Conservation (phyloP, 805 yeast genomes). For the Cyberlindnera nakhonratchasimensis region DNA sequence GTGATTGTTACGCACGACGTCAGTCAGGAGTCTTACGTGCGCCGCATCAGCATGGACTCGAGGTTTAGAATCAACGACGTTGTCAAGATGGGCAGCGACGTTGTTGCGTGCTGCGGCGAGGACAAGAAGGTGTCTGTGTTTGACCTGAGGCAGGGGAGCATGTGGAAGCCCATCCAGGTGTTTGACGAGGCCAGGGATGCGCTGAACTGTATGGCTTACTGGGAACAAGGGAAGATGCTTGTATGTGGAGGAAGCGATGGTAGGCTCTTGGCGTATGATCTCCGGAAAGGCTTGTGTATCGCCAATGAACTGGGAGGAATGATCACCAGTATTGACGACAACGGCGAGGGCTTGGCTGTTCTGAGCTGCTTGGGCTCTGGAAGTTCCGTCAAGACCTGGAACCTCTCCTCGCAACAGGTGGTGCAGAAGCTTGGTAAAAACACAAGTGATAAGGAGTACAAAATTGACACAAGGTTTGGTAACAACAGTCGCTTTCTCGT, state of each 20-base stretch:
- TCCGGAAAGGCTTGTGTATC: conserved; percentile 16
- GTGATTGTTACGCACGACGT: conserved; percentile 18
- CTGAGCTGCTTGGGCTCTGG: conserved; percentile 7
- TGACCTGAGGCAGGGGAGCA: conserved; percentile 15
- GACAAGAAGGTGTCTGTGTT: conserved; percentile 11
- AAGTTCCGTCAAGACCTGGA: conserved; percentile 8
- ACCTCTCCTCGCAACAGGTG: neutral
- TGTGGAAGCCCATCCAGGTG: conserved; percentile 33
- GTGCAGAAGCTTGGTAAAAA: neutral
- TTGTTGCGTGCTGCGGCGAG: conserved; percentile 23
- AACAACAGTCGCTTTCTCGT: neutral
- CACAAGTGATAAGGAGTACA: conserved; percentile 9
- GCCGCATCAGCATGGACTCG: conserved; percentile 12
- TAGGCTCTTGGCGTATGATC: conserved; percentile 20
- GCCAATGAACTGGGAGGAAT: conserved; percentile 1
- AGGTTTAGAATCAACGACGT: conserved; percentile 17
- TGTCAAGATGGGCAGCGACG: conserved; percentile 11
- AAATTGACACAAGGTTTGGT: conserved; percentile 10
- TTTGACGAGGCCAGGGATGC: conserved; percentile 32
- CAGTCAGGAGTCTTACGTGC: conserved; percentile 2
- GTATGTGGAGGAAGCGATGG: conserved; percentile 27
- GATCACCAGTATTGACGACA: conserved; percentile 6
- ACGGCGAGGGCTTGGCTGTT: neutral
- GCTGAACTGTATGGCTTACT: conserved; percentile 16
- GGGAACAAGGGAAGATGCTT: neutral